Evolutionary conservation across 148 eudicot species (phyloP), one percentile per base, ranked within the genome.

Genomic region (Nyssa sinensis): DNA sequence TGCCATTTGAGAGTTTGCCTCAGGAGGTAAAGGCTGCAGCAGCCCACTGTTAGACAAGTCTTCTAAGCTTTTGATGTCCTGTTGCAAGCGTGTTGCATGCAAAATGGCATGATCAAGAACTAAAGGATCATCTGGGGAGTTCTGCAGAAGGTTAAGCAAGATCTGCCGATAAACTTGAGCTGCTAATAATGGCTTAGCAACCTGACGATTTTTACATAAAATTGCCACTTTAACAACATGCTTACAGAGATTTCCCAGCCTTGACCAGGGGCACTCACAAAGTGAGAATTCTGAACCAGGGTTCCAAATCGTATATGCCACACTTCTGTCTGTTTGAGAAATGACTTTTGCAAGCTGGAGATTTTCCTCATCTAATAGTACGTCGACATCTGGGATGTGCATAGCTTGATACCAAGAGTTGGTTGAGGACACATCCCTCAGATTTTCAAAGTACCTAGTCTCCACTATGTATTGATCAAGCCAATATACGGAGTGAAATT

Each of bases 241-340:
- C 72, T 80, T 72, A 55, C 83, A 80, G 6, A 80, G 39, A 73
- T 76, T 80, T n/a, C 83, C 83, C 59, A 51, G 28, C 77, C 75
- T 80, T 33, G 83, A 80, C 77, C 76, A 80, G 19, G 76, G 25
- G 62, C 83, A 80, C 30, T 80, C 80, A 76, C 83, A 80, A 3
- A 75, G 33, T 7, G 73, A 78, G 49, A 80, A 80, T 32, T 80
- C 83, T 7, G 77, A 80, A 67, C 83, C 83, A 5, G 83, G 79
- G 69, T 80, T 80, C 83, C 83, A 80, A n/a, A 80, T 35, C 0
- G 77, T 75, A 41, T 72, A 76, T 4, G 32, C 69, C 58, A 80
- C 32, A 72, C 39, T 75, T 37, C 61, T 62, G 39, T 80, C 80
- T 14, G 63, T 28, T 71, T 76, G 83, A 66, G 79, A 75, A 62